Evolutionary conservation across 1,284 basidiomycete genomes (phyloP), one percentile per base, ranked within the genome.

Genomic region (Anthracocystis setariae): DNA sequence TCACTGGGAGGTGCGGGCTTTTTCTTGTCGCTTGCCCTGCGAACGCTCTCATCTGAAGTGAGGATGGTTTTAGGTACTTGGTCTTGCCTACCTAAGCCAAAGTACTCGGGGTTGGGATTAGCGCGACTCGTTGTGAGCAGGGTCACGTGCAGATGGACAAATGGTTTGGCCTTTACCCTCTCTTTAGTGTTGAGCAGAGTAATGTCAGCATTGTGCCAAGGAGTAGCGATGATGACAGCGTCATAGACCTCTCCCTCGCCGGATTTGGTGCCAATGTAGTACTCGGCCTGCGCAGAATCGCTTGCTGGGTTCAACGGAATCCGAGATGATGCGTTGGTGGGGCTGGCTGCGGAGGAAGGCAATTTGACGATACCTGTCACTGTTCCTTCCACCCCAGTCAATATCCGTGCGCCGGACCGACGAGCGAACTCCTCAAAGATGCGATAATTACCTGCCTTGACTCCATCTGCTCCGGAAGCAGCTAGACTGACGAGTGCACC

Each of bases 61-160:
- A 97, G 84, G 58, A 96, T 86, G 62, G 88, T 88, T 18, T 83
- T 85, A 0, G 94, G 91, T 5, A 90, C 84, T 10, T 82, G 83
- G 0, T 85, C 67, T 5, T 86, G 76, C 20, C 90, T 84, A 27
- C 72, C 68, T 8, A 68, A 18, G 0, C 86, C 87, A 82, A 98
- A 94, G 84, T 93, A 94, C 5, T 85, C 83, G 0, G 92, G 86
- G 65, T 88, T 86, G 3, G 91, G 87, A 3, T 84, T 83, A 3
- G 88, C 83, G 1, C 89, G 86, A 3, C 88, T 90, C 1, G 95
- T 98, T 13, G 90, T 87, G 45, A 98, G 85, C 17, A 95, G 87
- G 8, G 95, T 96, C 48, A 96, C 93, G 80, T 96, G 91, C 4
- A 98, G 88, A 63, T 87, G 88, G 27, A 94, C 88, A 79, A 95